A percentile compares a stretch with the other conserved stretches of the same genome.
Conservation (phyloP, 495 filamentous ascomycete genomes). For the Lichenothelia convexa region DNA sequence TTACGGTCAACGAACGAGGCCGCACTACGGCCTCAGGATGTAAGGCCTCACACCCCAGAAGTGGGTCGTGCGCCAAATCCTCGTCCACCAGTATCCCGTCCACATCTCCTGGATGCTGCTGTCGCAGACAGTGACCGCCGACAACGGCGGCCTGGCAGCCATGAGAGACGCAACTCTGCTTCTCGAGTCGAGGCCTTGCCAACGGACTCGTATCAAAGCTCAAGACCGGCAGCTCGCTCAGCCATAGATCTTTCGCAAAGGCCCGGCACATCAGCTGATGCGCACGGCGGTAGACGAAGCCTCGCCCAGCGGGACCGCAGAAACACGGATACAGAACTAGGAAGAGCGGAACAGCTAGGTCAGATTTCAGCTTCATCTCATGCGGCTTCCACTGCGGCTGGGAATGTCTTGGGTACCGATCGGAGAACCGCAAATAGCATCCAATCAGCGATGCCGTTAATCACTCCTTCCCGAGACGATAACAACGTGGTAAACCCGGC, state of each 20-base stretch:
- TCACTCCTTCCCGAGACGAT: no score
- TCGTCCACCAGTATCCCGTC: constrained; percentile 35
- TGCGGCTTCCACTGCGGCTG: no score
- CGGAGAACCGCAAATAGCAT: no score
- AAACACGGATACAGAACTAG: constrained; percentile 29
- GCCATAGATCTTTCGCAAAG: constrained; percentile 39
- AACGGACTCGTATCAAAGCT: no score
- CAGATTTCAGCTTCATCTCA: no score
- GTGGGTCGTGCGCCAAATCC: no score
- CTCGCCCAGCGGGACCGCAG: constrained; percentile 23
- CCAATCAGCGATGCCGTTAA: no score
- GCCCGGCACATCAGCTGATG: constrained; percentile 18
- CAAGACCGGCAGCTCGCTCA: constrained; percentile 33
- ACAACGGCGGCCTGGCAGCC: constrained; percentile 35
- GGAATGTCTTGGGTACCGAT: no score
- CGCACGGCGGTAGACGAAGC: constrained; percentile 6
- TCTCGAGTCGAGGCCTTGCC: no score
- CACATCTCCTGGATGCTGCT: constrained; percentile 33
- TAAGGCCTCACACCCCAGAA: constrained; percentile 19
- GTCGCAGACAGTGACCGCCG: constrained; percentile 22
- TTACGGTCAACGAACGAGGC: constrained; percentile 1
- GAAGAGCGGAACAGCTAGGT: no score
- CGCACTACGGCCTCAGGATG: constrained; percentile 10
- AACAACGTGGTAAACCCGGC: no score
- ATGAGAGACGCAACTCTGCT: constrained; percentile 15